Percentiles rank a stretch among this genome's conserved stretches.
These are phyloP conservation scores for Beauveria bassiana DNA, from an alignment of 2,329 filamentous ascomycete genomes.

Conservation along the genomic window DNA sequence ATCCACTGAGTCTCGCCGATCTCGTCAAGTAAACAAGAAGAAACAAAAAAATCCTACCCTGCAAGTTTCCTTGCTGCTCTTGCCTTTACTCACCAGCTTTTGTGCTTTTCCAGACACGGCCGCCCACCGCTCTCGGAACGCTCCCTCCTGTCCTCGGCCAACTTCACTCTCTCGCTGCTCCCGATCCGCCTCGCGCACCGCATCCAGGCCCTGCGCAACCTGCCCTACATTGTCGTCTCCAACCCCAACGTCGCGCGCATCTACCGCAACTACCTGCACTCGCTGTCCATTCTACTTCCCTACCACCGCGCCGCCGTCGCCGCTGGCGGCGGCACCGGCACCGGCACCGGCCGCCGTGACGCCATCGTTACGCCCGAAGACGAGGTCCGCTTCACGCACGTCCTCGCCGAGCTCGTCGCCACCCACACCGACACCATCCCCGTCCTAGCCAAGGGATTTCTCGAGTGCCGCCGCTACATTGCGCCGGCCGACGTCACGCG, in stretches of 20 bases:
- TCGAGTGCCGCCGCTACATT: conserved; percentile 90
- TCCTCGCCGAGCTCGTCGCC: conserved; percentile 89
- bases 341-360: conserved; percentile 25
- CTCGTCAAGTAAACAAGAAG: conserved; percentile 62
- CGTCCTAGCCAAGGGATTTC: conserved; percentile 81
- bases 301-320: conserved; percentile 51
- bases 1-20: conserved; percentile 77
- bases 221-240: conserved; percentile 97
- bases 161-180: conserved; percentile 89
- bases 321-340: conserved; percentile 13
- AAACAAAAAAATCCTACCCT: conserved; percentile 20
- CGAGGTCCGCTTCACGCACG: conserved; percentile 84
- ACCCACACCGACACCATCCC: conserved; percentile 94
- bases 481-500: conserved; percentile 72
- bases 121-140: conserved; percentile 74
- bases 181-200: conserved; percentile 89
- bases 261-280: conserved; percentile 94
- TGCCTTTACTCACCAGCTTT: neutral
- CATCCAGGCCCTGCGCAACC: conserved; percentile 84
- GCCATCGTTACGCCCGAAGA: conserved; percentile 61
- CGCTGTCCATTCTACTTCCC: conserved; percentile 79
- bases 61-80: no score
- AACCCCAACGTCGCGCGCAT: conserved; percentile 92
- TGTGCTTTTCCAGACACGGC: conserved; percentile 48
- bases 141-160: conserved; percentile 80